These are phyloP conservation scores for Corinectria fuckeliana DNA, from an alignment of 2,329 filamentous ascomycete genomes.

Conservation along the genomic window DNA sequence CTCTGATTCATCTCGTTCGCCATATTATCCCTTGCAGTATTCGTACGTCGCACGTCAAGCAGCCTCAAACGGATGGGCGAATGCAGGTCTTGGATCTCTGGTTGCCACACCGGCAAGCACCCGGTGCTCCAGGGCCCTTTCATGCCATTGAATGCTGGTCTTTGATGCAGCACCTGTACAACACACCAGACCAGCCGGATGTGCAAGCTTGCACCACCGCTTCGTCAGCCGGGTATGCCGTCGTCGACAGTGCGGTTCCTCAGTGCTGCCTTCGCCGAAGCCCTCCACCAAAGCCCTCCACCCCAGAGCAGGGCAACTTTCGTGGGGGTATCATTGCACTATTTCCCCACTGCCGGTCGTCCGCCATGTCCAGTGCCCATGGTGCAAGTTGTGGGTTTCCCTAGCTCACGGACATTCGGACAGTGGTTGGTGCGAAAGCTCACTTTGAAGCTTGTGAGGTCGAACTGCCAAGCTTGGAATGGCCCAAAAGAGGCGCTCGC, in stretches of 20 bases:
- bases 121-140: conserved; percentile 13
- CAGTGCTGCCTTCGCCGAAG: background rate
- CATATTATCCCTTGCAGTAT: background rate
- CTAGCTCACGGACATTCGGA: conserved; percentile 13
- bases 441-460: conserved; percentile 12
- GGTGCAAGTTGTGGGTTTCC: conserved; percentile 15
- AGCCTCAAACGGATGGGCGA: background rate
- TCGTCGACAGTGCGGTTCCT: conserved; percentile 1
- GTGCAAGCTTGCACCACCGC: background rate
- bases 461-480: conserved; percentile 26
- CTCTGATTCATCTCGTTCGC: background rate
- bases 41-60: background rate
- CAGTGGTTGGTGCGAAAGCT: conserved; percentile 22
- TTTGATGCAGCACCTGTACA: conserved; percentile 14
- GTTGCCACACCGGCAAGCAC: conserved; percentile 24
- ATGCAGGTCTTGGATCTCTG: conserved; percentile 15
- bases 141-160: conserved; percentile 16
- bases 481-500: conserved; percentile 22
- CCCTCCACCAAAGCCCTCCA: background rate
- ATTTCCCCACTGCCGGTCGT: conserved; percentile 31
- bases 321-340: conserved; percentile 31
- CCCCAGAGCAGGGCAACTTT: background rate
- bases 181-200: conserved; percentile 18
- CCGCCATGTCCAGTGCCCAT: conserved; percentile 7
- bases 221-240: too few species aligned